Evolutionary conservation across 2,329 filamentous ascomycete genomes (phyloP).

Genomic region (Ceratocystis variospora): DNA sequence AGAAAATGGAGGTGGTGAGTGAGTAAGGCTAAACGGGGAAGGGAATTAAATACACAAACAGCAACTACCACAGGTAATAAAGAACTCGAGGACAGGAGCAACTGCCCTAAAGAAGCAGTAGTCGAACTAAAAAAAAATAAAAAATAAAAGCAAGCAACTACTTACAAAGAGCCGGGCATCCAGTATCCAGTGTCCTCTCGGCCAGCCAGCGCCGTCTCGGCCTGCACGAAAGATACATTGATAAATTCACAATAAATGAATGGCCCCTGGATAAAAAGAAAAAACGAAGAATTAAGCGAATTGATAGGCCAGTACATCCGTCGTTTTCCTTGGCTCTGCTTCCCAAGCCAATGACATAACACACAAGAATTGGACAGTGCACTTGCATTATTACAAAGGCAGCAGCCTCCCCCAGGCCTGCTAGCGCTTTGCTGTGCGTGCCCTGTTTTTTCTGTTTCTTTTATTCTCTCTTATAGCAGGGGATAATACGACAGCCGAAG

Average conservation of each 20-base stretch:
- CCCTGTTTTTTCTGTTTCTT: background rate
- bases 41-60: constrained; percentile 3
- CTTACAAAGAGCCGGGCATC: background rate
- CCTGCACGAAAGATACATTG: background rate
- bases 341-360: background rate
- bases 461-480: background rate
- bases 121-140: background rate
- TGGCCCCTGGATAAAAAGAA: background rate
- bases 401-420: background rate
- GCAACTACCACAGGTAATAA: constrained; percentile 15
- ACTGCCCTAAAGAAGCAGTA: background rate
- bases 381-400: background rate
- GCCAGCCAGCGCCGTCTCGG: background rate
- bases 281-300: background rate
- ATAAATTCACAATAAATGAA: background rate
- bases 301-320: background rate
- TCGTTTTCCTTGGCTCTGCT: background rate
- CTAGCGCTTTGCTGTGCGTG: background rate
- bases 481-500: background rate
- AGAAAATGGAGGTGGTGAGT: constrained; percentile 12
- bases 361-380: background rate
- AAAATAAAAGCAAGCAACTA: background rate
- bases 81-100: background rate
- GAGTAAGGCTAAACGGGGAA: background rate
- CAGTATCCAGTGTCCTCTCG: background rate